These are phyloP conservation scores for Neofusicoccum cordaticola DNA, from an alignment of 2,329 filamentous ascomycete genomes.

Conservation along the genomic window DNA sequence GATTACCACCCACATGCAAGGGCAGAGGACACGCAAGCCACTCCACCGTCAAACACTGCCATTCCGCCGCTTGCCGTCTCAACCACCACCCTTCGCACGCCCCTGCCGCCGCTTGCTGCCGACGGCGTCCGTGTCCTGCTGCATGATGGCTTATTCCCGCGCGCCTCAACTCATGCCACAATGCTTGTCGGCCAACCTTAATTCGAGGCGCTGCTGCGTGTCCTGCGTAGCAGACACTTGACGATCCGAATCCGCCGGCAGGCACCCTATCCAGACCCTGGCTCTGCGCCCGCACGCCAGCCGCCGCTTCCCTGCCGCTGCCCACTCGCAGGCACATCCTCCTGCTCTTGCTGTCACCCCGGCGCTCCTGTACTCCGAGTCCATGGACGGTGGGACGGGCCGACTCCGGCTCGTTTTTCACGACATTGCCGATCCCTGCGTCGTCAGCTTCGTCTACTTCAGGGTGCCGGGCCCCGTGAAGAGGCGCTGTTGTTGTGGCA, in stretches of 20 bases:
- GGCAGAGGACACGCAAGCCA: neutral
- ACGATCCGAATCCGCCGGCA: too few species aligned
- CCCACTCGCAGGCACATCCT: neutral
- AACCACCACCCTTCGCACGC: neutral
- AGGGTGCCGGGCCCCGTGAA: neutral
- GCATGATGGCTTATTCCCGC: too few species aligned
- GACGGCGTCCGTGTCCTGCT: too few species aligned
- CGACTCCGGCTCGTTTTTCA: neutral
- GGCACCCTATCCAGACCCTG: too few species aligned
- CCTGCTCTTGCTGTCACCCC: neutral
- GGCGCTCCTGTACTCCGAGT: neutral
- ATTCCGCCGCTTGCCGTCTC: neutral
- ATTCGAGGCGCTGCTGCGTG: too few species aligned
- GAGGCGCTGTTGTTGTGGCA: neutral
- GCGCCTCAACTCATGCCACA: too few species aligned
- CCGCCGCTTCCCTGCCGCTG: neutral
- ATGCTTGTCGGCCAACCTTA: too few species aligned
- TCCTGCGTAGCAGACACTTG: too few species aligned
- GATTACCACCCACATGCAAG: neutral
- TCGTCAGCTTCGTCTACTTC: constrained; percentile 12
- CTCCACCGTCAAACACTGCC: neutral
- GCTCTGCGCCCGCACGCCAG: too few species aligned
- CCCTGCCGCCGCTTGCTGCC: neutral
- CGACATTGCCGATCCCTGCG: constrained; percentile 1
- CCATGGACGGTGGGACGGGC: neutral